These are phyloP conservation scores for Tricharina praecox DNA, from an alignment of 495 filamentous ascomycete species.

Conservation along the genomic window DNA sequence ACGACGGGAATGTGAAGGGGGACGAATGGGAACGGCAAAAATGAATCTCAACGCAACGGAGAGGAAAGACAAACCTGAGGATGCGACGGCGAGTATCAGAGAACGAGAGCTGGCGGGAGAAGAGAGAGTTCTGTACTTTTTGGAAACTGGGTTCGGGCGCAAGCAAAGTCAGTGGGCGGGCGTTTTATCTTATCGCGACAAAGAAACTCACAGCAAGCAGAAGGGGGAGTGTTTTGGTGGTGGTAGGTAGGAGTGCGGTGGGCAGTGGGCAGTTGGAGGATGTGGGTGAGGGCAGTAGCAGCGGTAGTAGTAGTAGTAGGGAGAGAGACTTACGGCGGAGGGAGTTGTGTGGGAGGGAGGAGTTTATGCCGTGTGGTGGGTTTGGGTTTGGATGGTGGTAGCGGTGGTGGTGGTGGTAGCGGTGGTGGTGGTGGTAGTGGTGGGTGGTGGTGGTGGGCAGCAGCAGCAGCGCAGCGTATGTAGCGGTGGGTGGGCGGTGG, in stretches of 20 bases:
- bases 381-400: too few species aligned
- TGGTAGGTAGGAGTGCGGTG: too few species aligned
- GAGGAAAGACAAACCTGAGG: conserved; percentile 21
- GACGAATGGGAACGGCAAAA: conserved; percentile 5
- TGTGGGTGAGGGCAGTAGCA: background rate
- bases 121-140: conserved; percentile 23
- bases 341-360: conserved; percentile 19
- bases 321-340: conserved; percentile 4
- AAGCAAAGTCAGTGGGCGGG: conserved; percentile 14
- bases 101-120: conserved; percentile 13
- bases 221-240: too few species aligned
- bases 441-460: too few species aligned
- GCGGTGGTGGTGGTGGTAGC: conserved; percentile 1
- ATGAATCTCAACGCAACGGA: conserved; percentile 13
- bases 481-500: too few species aligned
- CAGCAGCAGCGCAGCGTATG: too few species aligned
- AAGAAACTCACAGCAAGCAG: conserved; percentile 18
- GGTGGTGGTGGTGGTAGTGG: too few species aligned
- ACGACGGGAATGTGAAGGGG: background rate
- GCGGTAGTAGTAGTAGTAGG: conserved; percentile 16
- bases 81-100: conserved; percentile 10
- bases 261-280: background rate
- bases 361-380: conserved; percentile 25
- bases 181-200: conserved; percentile 12
- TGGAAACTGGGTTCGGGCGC: conserved; percentile 11